Percentiles rank a stretch among this genome's conserved stretches.
These are phyloP conservation scores for Dioscorea dumetorum DNA, from an alignment of 106 monocot species.

Conservation along the genomic window DNA sequence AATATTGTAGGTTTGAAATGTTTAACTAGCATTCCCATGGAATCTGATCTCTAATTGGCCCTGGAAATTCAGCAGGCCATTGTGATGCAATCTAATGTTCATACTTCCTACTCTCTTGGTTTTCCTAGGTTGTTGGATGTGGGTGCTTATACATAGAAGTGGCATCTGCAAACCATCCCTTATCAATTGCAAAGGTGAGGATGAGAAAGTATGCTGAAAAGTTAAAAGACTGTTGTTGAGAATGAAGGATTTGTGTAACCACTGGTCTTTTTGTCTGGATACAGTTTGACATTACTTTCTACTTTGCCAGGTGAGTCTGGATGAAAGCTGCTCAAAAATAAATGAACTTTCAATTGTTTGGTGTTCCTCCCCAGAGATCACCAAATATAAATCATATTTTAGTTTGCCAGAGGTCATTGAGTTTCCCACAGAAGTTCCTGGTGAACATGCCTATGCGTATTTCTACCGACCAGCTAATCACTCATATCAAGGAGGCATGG, in stretches of 20 bases:
- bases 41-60: too few species aligned
- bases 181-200: constrained; percentile 75
- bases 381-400: constrained; percentile 50
- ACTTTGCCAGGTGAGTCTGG: constrained; percentile 49
- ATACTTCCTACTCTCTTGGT: neutral
- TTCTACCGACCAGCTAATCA: constrained; percentile 80
- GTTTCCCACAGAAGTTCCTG: constrained; percentile 65
- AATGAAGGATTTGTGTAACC: constrained; percentile 1
- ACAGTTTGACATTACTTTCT: constrained; percentile 9
- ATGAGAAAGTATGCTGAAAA: constrained; percentile 1
- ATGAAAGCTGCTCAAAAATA: constrained; percentile 29
- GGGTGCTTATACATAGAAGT: constrained; percentile 68
- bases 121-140: constrained; percentile 39
- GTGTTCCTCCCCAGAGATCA: constrained; percentile 55
- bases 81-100: neutral
- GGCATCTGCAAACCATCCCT: constrained; percentile 71
- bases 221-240: neutral
- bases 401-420: constrained; percentile 79
- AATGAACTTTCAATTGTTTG: constrained; percentile 46
- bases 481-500: constrained; percentile 35
- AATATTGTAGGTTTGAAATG: constrained; percentile 43
- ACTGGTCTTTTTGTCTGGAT: neutral
- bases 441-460: constrained; percentile 79
- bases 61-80: too few species aligned
- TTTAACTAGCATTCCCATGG: too few species aligned